Conservation (phyloP, 192 early-diverging fungal genomes). For the Coemansia sp. region DNA sequence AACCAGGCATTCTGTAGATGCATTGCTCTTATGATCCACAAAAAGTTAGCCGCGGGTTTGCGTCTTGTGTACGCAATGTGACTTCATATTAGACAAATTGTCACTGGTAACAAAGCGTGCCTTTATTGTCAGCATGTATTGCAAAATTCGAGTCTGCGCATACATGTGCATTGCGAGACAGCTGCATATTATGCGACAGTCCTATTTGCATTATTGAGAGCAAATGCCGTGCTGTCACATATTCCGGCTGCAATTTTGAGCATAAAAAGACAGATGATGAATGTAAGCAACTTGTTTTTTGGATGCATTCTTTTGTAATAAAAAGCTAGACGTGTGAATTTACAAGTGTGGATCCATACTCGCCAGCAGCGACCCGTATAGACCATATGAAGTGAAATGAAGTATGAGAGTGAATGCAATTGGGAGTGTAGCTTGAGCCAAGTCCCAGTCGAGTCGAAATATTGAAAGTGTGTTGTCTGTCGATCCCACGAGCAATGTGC, state of each 20-base stretch:
- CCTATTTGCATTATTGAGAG: background rate
- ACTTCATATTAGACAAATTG: background rate
- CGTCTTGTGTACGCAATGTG: background rate
- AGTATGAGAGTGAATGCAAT: too few species aligned
- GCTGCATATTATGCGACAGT: background rate
- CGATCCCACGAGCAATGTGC: too few species aligned
- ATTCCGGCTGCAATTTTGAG: background rate
- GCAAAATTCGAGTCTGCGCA: background rate
- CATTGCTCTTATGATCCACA: background rate
- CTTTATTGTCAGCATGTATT: background rate
- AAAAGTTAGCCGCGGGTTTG: background rate
- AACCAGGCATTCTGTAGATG: background rate
- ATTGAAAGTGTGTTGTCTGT: too few species aligned
- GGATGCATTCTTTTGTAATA: background rate
- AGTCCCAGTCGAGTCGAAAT: too few species aligned
- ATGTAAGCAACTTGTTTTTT: background rate
- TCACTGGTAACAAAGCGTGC: background rate
- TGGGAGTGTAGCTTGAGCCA: too few species aligned
- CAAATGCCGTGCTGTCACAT: background rate
- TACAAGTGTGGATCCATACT: too few species aligned
- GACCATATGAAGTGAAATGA: too few species aligned
- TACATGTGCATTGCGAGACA: background rate
- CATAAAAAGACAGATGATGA: background rate
- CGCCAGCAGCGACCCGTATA: too few species aligned
- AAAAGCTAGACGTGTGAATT: background rate